Evolutionary conservation across 1,284 basidiomycete species (phyloP).

Genomic region (Irpex rosettiformis): DNA sequence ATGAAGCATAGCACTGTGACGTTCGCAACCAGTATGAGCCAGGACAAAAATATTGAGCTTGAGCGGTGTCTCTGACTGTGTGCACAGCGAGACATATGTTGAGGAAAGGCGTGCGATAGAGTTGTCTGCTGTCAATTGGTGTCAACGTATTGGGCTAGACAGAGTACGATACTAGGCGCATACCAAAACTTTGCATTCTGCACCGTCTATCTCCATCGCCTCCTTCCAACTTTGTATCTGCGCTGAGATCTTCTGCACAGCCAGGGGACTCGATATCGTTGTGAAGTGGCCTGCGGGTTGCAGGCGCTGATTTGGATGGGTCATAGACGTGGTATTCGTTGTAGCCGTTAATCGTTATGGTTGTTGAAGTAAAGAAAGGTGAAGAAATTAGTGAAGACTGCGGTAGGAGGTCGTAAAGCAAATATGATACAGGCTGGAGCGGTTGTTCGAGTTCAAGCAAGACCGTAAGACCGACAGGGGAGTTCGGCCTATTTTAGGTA

Average conservation of each 20-base stretch:
- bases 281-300: neutral
- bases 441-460: neutral
- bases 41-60: neutral
- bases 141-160: neutral
- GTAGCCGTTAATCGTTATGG: neutral
- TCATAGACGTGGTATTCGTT: neutral
- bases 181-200: neutral
- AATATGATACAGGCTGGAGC: neutral
- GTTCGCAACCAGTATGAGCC: neutral
- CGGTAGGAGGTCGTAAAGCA: neutral
- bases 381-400: neutral
- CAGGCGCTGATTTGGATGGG: neutral
- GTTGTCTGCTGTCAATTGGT: neutral
- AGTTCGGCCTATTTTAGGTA: conserved; percentile 1
- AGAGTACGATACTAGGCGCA: neutral
- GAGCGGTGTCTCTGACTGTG: neutral
- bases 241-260: neutral
- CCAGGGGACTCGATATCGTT: neutral
- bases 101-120: neutral
- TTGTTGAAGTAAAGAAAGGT: neutral
- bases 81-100: neutral
- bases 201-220: neutral
- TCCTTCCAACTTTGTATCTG: neutral
- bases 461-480: neutral
- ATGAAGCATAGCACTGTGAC: neutral